Evolutionary conservation across 78 protist species (phyloP).

Genomic region (Mantamonas sphyraenae): DNA sequence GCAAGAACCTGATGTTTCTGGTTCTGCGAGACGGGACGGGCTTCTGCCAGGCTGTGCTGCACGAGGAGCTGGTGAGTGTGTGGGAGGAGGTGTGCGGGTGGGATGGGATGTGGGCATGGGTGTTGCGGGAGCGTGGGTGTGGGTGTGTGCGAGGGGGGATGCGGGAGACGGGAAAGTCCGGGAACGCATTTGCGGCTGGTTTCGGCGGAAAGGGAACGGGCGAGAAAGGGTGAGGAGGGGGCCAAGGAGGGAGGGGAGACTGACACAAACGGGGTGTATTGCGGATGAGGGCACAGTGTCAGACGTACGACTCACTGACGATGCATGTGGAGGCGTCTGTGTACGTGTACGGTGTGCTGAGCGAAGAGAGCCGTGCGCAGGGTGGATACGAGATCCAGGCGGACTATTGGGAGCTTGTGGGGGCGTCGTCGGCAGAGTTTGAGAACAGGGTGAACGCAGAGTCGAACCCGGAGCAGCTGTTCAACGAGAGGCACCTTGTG

Average conservation of each 20-base stretch:
- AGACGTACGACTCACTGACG: slow-evolving; percentile 25
- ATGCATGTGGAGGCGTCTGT: slow-evolving; percentile 58
- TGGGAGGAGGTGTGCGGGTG: slow-evolving; percentile 27
- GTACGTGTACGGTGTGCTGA: slow-evolving; percentile 45
- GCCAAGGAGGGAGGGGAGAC: too few species aligned
- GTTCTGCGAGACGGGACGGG: slow-evolving; percentile 92
- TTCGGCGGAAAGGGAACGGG: slow-evolving; percentile 91
- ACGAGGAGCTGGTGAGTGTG: slow-evolving; percentile 24
- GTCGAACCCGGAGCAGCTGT: slow-evolving; percentile 35
- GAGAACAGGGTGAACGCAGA: slow-evolving; percentile 65
- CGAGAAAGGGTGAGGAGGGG: too few species aligned
- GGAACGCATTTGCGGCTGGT: slow-evolving; percentile 56
- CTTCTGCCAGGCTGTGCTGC: slow-evolving; percentile 67
- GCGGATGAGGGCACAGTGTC: slow-evolving; percentile 45
- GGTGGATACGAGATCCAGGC: slow-evolving; percentile 64
- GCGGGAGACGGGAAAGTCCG: too few species aligned
- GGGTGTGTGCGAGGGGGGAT: too few species aligned
- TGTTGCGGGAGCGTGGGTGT: slow-evolving; percentile 80
- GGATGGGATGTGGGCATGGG: slow-evolving; percentile 48
- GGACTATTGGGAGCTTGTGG: slow-evolving; percentile 67
- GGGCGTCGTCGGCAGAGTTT: slow-evolving; percentile 38
- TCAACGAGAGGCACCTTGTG: slow-evolving; percentile 80
- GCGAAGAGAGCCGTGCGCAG: slow-evolving; percentile 21
- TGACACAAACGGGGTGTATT: too few species aligned
- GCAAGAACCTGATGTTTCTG: slow-evolving; percentile 59